Percentiles rank a stretch among this genome's conserved stretches.
phyloP scores from a whole-genome alignment of 2,329 filamentous ascomycete genomes.

The Xylaria arbuscula region DNA sequence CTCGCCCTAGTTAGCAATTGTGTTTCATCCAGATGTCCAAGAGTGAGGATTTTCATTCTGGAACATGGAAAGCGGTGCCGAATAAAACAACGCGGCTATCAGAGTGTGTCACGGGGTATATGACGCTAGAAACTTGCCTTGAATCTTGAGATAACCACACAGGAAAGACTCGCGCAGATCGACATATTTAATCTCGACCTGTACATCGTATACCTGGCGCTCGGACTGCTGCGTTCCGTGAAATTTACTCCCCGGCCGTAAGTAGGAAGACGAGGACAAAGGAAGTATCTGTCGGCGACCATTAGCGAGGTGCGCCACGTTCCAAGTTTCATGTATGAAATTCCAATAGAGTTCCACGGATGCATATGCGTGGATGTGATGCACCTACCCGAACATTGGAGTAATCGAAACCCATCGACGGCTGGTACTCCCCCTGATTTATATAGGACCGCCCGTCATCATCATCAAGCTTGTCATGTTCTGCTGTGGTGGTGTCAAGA shows the following conservation, averaged over 20 bases:
- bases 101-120: slow-evolving; percentile 7
- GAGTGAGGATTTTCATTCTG: background rate
- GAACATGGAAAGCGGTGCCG: background rate
- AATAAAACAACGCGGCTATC: slow-evolving; percentile 6
- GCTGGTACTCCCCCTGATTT: slow-evolving; percentile 42
- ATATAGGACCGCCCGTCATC: slow-evolving; percentile 33
- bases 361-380: background rate
- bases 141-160: slow-evolving; percentile 93
- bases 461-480: slow-evolving; percentile 42
- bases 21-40: background rate
- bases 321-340: background rate
- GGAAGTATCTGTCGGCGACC: slow-evolving; percentile 70
- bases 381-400: slow-evolving; percentile 65
- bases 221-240: slow-evolving; percentile 93
- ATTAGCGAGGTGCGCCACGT: slow-evolving; percentile 26
- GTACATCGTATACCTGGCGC: slow-evolving; percentile 90
- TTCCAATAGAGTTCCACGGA: slow-evolving; percentile 7
- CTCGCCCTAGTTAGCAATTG: slow-evolving; percentile 19
- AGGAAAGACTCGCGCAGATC: slow-evolving; percentile 94
- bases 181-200: slow-evolving; percentile 96
- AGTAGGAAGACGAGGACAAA: slow-evolving; percentile 83
- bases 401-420: slow-evolving; percentile 64
- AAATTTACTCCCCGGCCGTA: slow-evolving; percentile 89
- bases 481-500: slow-evolving; percentile 34
- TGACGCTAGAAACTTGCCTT: slow-evolving; percentile 70